Evolutionary conservation across 495 filamentous ascomycete species (phyloP).

Genomic region (Corynascus novoguineensis): DNA sequence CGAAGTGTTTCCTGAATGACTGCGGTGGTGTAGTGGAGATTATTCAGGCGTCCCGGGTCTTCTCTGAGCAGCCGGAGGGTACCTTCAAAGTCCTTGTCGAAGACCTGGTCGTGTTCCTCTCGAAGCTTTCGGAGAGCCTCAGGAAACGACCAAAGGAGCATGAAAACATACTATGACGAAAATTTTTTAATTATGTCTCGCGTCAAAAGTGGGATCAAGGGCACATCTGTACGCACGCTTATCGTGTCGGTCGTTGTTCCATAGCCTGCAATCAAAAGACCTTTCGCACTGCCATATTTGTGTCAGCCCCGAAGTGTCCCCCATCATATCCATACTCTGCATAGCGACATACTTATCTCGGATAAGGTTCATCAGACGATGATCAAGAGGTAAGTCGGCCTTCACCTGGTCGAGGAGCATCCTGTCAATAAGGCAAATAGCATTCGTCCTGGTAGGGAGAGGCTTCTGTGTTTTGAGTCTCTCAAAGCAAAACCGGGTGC

Average conservation of each 20-base stretch:
- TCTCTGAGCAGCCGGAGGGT: neutral
- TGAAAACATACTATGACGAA: constrained; percentile 4
- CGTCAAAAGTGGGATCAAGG: neutral
- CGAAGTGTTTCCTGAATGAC: constrained; percentile 21
- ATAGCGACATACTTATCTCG: constrained; percentile 10
- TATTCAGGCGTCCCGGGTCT: constrained; percentile 4
- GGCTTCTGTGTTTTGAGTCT: constrained; percentile 9
- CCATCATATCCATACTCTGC: neutral
- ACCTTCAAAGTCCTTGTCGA: neutral
- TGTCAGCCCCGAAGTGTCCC: neutral
- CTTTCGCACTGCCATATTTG: constrained; percentile 9
- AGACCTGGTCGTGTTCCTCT: constrained; percentile 19
- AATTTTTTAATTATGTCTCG: neutral
- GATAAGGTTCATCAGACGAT: constrained; percentile 2
- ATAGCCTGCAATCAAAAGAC: constrained; percentile 15
- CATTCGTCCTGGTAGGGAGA: neutral
- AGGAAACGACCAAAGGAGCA: constrained; percentile 12
- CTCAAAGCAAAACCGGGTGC: constrained; percentile 5
- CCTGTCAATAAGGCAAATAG: constrained; percentile 19
- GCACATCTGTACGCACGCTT: neutral
- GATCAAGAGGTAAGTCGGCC: constrained; percentile 9
- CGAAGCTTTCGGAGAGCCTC: constrained; percentile 11
- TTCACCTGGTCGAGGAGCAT: constrained; percentile 17
- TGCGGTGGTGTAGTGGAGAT: constrained; percentile 16
- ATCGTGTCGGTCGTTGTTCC: constrained; percentile 18